These are phyloP conservation scores for Aspergillus sp. DNA, from an alignment of 2,329 filamentous ascomycete species.

Conservation along the genomic window DNA sequence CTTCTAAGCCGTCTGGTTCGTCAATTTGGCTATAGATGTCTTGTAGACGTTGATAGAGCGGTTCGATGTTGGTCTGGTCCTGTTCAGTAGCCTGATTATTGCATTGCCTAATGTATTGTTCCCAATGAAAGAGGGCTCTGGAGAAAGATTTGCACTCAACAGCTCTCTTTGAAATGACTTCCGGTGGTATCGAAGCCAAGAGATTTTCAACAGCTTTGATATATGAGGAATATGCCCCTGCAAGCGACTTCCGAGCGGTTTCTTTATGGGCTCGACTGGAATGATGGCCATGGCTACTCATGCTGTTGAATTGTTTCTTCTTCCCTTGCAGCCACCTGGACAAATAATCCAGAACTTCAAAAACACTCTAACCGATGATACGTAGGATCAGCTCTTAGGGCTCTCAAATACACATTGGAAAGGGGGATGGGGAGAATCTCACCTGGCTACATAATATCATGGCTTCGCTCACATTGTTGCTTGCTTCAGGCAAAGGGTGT, in stretches of 20 bases:
- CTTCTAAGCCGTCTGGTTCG: constrained; percentile 92
- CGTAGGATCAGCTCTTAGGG: neutral
- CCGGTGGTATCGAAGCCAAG: constrained; percentile 61
- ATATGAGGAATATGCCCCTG: constrained; percentile 31
- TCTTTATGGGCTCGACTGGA: constrained; percentile 24
- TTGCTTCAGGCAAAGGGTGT: constrained; percentile 48
- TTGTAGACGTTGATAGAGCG: constrained; percentile 71
- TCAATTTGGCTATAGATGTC: constrained; percentile 97
- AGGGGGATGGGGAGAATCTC: constrained; percentile 22
- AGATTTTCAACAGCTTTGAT: constrained; percentile 65
- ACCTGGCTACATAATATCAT: constrained; percentile 84
- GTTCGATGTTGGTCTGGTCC: constrained; percentile 49
- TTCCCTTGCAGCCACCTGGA: constrained; percentile 84
- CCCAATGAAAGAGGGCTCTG: constrained; percentile 86
- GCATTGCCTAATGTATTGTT: constrained; percentile 71
- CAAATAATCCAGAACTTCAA: constrained; percentile 83
- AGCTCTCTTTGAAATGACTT: constrained; percentile 71
- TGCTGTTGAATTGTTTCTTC: constrained; percentile 43
- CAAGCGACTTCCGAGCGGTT: constrained; percentile 17
- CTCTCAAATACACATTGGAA: neutral
- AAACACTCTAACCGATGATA: constrained; percentile 59
- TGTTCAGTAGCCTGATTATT: constrained; percentile 40
- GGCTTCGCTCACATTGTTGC: constrained; percentile 61
- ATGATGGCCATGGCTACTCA: constrained; percentile 21
- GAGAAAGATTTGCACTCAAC: constrained; percentile 93